Percentiles rank a stretch among this genome's conserved stretches.
phyloP scores from a whole-genome alignment of 2,329 filamentous ascomycete species.

The Pseudogymnoascus sp. region DNA sequence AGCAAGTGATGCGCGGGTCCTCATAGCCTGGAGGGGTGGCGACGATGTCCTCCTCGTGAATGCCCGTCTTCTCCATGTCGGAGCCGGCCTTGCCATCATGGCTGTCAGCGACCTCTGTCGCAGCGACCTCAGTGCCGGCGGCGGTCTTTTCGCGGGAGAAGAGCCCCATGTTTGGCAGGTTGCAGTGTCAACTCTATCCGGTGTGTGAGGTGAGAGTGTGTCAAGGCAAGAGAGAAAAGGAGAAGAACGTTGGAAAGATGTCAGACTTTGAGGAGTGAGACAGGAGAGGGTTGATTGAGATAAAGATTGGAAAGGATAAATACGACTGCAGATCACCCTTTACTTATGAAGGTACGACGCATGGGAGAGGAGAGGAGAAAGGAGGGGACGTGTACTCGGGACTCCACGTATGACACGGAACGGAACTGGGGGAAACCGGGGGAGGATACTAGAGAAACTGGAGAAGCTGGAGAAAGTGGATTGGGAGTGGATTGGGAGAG shows the following conservation, averaged over 20 bases:
- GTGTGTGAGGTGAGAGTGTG: neutral
- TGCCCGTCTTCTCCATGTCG: conserved; percentile 3
- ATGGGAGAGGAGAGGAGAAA: neutral
- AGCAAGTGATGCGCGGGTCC: conserved; percentile 25
- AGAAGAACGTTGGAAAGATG: neutral
- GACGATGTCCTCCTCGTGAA: neutral
- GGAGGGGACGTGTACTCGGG: neutral
- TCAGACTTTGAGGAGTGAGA: neutral
- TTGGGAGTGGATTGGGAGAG: neutral
- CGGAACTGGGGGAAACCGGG: neutral
- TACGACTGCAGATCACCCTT: conserved; percentile 5
- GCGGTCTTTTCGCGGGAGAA: neutral
- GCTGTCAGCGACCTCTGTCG: neutral
- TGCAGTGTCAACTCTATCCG: neutral
- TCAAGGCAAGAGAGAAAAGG: neutral
- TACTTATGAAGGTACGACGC: neutral
- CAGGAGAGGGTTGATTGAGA: neutral
- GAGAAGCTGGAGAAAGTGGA: conserved; percentile 5
- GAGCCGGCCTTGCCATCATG: neutral
- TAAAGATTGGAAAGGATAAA: conserved; percentile 7
- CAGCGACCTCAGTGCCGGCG: neutral
- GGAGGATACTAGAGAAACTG: neutral
- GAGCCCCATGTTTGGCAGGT: neutral
- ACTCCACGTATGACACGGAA: conserved; percentile 3
- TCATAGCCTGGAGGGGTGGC: neutral